A percentile compares a stretch with the other conserved stretches of the same genome.
phyloP scores from a whole-genome alignment of 2,329 filamentous ascomycete species.

The Talaromyces islandicus region DNA sequence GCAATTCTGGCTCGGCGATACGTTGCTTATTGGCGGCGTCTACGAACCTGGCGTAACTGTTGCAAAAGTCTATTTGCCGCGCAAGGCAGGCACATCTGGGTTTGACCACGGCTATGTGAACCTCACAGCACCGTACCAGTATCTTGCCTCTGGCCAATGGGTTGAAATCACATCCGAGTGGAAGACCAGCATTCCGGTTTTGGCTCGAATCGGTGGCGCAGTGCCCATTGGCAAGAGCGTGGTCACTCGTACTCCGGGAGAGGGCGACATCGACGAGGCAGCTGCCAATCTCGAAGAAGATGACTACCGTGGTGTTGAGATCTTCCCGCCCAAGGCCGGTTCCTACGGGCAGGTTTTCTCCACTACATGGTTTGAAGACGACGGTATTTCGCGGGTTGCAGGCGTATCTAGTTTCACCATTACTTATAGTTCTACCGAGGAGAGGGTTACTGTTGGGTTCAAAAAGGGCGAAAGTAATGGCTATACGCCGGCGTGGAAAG shows the following conservation, averaged over 20 bases:
- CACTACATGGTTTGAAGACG: conserved; percentile 52
- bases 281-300: conserved; percentile 40
- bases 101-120: conserved; percentile 57
- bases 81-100: conserved; percentile 24
- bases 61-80: conserved; percentile 59
- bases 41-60: conserved; percentile 54
- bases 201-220: conserved; percentile 50
- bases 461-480: conserved; percentile 30
- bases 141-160: conserved; percentile 52
- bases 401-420: conserved; percentile 39
- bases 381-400: conserved; percentile 46
- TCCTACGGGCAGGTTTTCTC: conserved; percentile 33
- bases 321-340: conserved; percentile 47
- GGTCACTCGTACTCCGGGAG: conserved; percentile 49
- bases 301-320: conserved; percentile 52
- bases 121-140: conserved; percentile 55
- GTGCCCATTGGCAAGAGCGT: conserved; percentile 48
- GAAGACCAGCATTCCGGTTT: conserved; percentile 49
- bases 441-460: conserved; percentile 41
- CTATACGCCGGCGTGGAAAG: conserved; percentile 46
- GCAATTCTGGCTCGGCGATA: conserved; percentile 68
- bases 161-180: conserved; percentile 46
- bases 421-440: conserved; percentile 39
- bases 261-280: conserved; percentile 43
- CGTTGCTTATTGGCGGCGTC: conserved; percentile 57